Percentiles rank a stretch among this genome's conserved stretches.
Conservation (phyloP, 2,329 filamentous ascomycete genomes). For the Colletotrichum sp. region DNA sequence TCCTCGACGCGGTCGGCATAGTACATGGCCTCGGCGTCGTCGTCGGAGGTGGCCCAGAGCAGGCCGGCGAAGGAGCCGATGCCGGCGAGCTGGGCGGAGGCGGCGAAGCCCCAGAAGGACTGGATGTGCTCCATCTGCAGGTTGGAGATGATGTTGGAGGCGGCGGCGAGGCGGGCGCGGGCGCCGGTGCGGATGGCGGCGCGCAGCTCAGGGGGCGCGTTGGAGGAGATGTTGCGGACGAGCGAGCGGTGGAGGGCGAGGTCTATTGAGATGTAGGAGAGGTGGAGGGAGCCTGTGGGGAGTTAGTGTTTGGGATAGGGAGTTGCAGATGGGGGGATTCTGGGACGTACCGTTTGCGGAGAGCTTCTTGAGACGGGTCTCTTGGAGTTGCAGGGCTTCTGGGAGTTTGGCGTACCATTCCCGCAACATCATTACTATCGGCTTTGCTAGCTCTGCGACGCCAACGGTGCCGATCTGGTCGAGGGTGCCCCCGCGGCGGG, state of each 20-base stretch:
- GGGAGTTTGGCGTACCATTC: conserved; percentile 54
- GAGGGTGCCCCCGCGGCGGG: conserved; percentile 30
- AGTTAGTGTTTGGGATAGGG: conserved; percentile 23
- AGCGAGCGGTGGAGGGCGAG: conserved; percentile 56
- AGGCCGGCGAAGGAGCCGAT: conserved; percentile 46
- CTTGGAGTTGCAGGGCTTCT: conserved; percentile 48
- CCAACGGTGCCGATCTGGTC: conserved; percentile 37
- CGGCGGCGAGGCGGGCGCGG: conserved; percentile 41
- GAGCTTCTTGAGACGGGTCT: conserved; percentile 43
- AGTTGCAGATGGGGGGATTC: neutral
- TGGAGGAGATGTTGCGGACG: conserved; percentile 44
- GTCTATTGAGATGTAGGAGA: conserved; percentile 57
- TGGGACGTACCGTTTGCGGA: conserved; percentile 34
- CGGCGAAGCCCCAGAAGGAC: conserved; percentile 51
- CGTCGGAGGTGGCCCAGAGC: conserved; percentile 43
- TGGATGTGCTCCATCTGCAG: conserved; percentile 50
- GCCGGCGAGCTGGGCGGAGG: conserved; percentile 47
- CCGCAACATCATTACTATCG: conserved; percentile 35
- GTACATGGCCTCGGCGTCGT: conserved; percentile 42
- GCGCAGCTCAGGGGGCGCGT: conserved; percentile 33
- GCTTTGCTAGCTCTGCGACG: conserved; percentile 37
- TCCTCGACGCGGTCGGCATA: conserved; percentile 44
- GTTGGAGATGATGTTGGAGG: conserved; percentile 44
- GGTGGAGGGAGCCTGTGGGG: conserved; percentile 48
- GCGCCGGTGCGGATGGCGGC: conserved; percentile 41